Evolutionary conservation across 2,329 filamentous ascomycete species (phyloP).

Genomic region (Ascochyta clinopodiicola): DNA sequence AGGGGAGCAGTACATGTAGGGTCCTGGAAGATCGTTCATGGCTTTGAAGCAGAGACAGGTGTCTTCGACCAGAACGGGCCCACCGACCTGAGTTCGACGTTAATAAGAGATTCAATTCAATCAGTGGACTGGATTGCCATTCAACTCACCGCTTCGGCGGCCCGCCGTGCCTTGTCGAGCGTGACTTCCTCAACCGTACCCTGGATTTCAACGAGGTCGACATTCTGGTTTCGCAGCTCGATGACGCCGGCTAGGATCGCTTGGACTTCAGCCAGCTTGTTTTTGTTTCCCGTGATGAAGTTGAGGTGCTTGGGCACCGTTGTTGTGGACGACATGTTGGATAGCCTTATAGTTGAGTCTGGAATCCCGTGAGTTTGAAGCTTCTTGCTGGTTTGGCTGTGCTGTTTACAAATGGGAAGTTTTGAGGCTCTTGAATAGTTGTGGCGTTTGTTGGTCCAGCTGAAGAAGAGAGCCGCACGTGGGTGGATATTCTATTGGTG

Average conservation of each 20-base stretch:
- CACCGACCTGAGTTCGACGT: slow-evolving; percentile 65
- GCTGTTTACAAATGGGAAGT: not conserved
- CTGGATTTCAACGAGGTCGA: slow-evolving; percentile 90
- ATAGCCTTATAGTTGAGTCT: not conserved
- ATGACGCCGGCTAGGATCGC: slow-evolving; percentile 78
- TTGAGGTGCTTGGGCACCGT: slow-evolving; percentile 65
- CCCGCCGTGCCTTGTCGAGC: slow-evolving; percentile 81
- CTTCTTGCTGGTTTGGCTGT: not conserved
- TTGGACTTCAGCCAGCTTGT: slow-evolving; percentile 90
- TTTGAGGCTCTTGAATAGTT: slow-evolving; percentile 3
- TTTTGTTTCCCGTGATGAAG: slow-evolving; percentile 96
- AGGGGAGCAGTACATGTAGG: slow-evolving; percentile 76
- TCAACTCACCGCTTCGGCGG: slow-evolving; percentile 73
- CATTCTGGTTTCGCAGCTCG: slow-evolving; percentile 72
- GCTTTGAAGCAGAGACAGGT: slow-evolving; percentile 94
- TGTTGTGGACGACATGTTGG: slow-evolving; percentile 24
- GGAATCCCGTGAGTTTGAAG: not conserved
- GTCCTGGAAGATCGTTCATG: slow-evolving; percentile 87
- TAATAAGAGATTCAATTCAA: slow-evolving; percentile 10
- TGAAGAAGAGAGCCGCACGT: slow-evolving; percentile 6
- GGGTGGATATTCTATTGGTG: not conserved
- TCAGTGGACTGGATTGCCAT: not conserved
- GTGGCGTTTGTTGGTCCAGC: slow-evolving; percentile 9
- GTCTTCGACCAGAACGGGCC: slow-evolving; percentile 93
- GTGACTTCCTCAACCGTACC: slow-evolving; percentile 93